A percentile compares a stretch with the other conserved stretches of the same genome.
Evolutionary conservation across 164 flowering plant genomes (phyloP).

Genomic region (Litsea cubeba): DNA sequence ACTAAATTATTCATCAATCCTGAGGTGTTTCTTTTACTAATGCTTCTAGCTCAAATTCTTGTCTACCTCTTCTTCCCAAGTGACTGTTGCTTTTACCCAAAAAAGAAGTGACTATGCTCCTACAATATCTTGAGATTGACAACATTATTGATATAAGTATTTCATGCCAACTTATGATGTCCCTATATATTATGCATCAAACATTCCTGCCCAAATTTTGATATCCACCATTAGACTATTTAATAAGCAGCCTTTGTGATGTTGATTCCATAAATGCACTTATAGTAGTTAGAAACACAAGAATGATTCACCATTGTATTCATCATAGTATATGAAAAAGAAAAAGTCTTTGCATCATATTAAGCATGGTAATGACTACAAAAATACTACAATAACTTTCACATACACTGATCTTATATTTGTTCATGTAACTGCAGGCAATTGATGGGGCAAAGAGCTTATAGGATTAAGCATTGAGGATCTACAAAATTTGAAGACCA

Average conservation of each 20-base stretch:
- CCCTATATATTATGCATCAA: neutral
- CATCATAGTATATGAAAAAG: neutral
- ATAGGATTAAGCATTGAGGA: conserved; percentile 67
- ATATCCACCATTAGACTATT: neutral
- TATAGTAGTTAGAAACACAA: neutral
- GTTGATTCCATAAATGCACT: neutral
- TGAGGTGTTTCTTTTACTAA: too few relatives aligned
- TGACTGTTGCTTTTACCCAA: too few relatives aligned
- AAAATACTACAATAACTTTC: neutral
- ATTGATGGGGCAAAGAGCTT: conserved; percentile 84
- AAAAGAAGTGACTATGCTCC: too few relatives aligned
- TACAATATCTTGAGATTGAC: neutral
- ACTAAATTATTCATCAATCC: too few relatives aligned
- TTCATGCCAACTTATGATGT: neutral
- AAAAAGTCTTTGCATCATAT: too few relatives aligned
- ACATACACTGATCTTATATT: neutral
- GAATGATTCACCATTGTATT: neutral
- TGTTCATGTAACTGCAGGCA: conserved; percentile 39
- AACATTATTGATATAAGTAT: neutral
- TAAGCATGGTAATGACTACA: too few relatives aligned
- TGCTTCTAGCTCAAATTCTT: neutral
- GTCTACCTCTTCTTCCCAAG: neutral
- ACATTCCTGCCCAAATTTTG: neutral
- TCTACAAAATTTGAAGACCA: conserved; percentile 69
- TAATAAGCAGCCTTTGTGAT: neutral